phyloP scores from a whole-genome alignment of 2,329 filamentous ascomycete species.

The Ceratocystis cacaofunesta region DNA sequence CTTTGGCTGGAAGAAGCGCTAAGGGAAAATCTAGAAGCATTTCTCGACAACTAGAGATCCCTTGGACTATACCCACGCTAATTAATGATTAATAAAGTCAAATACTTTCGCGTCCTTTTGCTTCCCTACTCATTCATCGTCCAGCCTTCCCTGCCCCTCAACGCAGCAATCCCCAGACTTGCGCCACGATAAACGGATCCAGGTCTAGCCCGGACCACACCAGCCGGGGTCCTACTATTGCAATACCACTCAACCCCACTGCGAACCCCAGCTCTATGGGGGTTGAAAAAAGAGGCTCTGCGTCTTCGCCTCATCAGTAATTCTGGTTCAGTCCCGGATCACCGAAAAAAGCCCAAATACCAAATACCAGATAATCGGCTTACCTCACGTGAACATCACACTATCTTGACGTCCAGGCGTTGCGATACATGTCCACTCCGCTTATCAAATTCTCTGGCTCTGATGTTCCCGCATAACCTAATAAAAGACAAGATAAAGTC shows the following conservation, averaged over 20 bases:
- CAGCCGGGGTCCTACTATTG: neutral
- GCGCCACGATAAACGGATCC: neutral
- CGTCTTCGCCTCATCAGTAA: neutral
- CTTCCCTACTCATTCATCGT: neutral
- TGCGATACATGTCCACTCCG: neutral
- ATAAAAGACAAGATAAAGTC: neutral
- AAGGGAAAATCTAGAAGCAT: neutral
- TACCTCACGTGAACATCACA: neutral
- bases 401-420: neutral
- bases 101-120: neutral
- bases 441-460: neutral
- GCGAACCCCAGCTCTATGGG: too few species aligned
- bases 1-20: neutral
- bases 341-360: neutral
- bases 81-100: neutral
- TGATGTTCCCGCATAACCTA: neutral
- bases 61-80: neutral
- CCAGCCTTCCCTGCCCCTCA: neutral
- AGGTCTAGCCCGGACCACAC: too few species aligned
- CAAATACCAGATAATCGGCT: neutral
- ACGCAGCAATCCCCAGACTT: neutral
- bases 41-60: neutral
- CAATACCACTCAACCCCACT: neutral
- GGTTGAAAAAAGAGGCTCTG: neutral
- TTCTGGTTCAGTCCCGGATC: neutral